These are phyloP conservation scores for Achaetomium macrosporum DNA, from an alignment of 2,329 filamentous ascomycete species.

Conservation along the genomic window DNA sequence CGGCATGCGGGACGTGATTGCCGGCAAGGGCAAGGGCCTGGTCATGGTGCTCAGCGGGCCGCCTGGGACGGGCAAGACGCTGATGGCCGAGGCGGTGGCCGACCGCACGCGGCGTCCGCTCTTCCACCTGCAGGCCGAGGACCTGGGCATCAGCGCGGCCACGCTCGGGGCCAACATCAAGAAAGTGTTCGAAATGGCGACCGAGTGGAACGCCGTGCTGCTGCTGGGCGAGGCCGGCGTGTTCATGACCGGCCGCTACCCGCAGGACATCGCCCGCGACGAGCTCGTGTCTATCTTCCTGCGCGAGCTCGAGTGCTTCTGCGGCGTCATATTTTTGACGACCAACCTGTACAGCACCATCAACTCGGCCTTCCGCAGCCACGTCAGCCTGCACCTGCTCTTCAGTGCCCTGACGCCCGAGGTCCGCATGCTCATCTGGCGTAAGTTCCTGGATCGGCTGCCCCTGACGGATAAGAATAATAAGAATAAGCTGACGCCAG, in stretches of 20 bases:
- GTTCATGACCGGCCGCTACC: slow-evolving; percentile 43
- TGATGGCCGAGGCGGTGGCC: slow-evolving; percentile 62
- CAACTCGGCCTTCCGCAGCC: slow-evolving; percentile 40
- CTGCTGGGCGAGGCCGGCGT: slow-evolving; percentile 50
- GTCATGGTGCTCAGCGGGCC: slow-evolving; percentile 81
- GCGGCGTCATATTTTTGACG: slow-evolving; percentile 41
- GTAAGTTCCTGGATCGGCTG: slow-evolving; percentile 39
- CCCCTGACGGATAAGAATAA: slow-evolving; percentile 7
- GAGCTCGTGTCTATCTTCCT: slow-evolving; percentile 44
- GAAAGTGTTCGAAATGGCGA: slow-evolving; percentile 42
- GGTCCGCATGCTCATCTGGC: slow-evolving; percentile 39
- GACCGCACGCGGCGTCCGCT: slow-evolving; percentile 40
- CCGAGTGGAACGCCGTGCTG: slow-evolving; percentile 45
- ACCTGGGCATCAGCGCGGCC: slow-evolving; percentile 40
- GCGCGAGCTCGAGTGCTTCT: slow-evolving; percentile 41
- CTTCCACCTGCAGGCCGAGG: slow-evolving; percentile 41
- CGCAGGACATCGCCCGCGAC: slow-evolving; percentile 42
- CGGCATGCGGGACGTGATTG: slow-evolving; percentile 36
- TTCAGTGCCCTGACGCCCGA: slow-evolving; percentile 36
- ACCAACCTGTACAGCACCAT: slow-evolving; percentile 40
- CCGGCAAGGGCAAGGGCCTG: slow-evolving; percentile 33
- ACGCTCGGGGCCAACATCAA: slow-evolving; percentile 43
- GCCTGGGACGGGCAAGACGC: slow-evolving; percentile 91
- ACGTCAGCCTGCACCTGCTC: slow-evolving; percentile 42
- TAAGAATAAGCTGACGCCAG: background rate